phyloP scores from a whole-genome alignment of 768 basidiomycete species.

The Serendipita sp. region DNA sequence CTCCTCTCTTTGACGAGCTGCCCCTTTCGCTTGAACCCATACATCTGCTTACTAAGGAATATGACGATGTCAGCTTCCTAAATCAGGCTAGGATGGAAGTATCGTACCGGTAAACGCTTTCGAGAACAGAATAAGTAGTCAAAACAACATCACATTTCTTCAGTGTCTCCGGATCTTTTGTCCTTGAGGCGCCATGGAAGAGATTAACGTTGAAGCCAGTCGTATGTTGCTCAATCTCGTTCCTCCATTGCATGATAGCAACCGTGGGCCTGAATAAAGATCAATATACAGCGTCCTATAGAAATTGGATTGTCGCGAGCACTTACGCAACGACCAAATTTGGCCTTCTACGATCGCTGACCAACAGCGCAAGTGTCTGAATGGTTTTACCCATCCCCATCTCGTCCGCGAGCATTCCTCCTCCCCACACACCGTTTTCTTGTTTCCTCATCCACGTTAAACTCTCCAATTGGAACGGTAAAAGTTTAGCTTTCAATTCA shows the following conservation, averaged over 20 bases:
- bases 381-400: constrained; percentile 98
- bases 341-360: constrained; percentile 60
- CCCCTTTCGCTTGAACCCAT: constrained; percentile 79
- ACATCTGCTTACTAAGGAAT: constrained; percentile 62
- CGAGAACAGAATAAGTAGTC: constrained; percentile 77
- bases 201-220: constrained; percentile 69
- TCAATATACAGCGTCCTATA: neutral
- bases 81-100: neutral
- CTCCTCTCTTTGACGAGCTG: constrained; percentile 76
- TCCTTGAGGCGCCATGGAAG: constrained; percentile 78
- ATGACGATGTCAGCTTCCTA: constrained; percentile 27
- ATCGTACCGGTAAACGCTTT: constrained; percentile 52
- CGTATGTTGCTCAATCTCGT: constrained; percentile 80
- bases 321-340: constrained; percentile 85
- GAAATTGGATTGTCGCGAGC: neutral
- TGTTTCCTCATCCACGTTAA: constrained; percentile 93
- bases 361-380: constrained; percentile 81
- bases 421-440: constrained; percentile 55
- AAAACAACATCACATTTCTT: constrained; percentile 80
- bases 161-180: constrained; percentile 48
- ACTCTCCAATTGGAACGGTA: constrained; percentile 94
- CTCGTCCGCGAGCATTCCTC: constrained; percentile 87
- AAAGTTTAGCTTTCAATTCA: constrained; percentile 65
- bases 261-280: constrained; percentile 27
- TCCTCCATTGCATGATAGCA: constrained; percentile 70